Percentiles rank a stretch among this genome's conserved stretches.
Evolutionary conservation across 164 flowering plant species (phyloP).

Genomic region (Magnolia changhungtana): DNA sequence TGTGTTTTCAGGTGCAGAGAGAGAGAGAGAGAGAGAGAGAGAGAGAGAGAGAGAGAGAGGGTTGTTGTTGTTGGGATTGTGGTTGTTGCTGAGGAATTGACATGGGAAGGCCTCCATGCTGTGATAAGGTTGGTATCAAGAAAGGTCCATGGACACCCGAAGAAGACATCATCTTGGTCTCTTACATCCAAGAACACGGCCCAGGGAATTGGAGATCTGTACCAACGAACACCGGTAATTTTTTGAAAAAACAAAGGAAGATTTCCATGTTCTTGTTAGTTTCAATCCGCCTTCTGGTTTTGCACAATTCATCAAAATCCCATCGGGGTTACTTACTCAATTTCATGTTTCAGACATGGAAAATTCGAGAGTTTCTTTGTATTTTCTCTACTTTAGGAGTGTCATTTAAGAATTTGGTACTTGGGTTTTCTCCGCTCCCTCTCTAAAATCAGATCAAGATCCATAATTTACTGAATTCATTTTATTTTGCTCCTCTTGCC

Average conservation of each 20-base stretch:
- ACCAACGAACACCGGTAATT: constrained; percentile 36
- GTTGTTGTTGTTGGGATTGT: neutral
- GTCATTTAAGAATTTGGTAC: neutral
- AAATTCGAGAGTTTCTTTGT: neutral
- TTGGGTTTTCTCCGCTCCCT: neutral
- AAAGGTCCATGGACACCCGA: constrained; percentile 99
- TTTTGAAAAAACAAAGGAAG: neutral
- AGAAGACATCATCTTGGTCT: constrained; percentile 48
- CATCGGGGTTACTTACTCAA: neutral
- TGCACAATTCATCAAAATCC: neutral
- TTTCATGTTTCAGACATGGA: neutral
- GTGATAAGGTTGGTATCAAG: constrained; percentile 84
- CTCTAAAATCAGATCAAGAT: neutral
- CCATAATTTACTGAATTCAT: neutral
- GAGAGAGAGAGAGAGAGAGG: constrained; percentile 9
- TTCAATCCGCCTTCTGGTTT: neutral
- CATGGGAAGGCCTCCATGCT: constrained; percentile 81
- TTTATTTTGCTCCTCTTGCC: neutral
- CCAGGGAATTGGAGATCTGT: constrained; percentile 43
- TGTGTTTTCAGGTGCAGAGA: constrained; percentile 11
- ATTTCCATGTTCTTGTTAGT: neutral
- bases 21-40: constrained; percentile 8
- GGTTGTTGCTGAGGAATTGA: neutral
- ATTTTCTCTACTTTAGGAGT: neutral
- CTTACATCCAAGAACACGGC: constrained; percentile 78